Evolutionary conservation across 169 alveolate species (phyloP).

Genomic region (Plasmodium relictum): DNA sequence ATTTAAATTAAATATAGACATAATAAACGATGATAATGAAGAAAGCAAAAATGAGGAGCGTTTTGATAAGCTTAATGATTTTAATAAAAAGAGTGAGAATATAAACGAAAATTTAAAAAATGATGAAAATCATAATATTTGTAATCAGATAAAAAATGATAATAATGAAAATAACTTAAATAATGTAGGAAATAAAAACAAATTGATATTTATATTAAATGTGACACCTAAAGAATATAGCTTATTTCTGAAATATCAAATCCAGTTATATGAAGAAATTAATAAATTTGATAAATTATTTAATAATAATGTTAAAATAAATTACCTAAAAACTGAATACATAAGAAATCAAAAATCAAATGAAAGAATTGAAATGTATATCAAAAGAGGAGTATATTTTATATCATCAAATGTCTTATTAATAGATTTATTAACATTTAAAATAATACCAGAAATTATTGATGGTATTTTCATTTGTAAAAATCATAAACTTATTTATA

Average conservation of each 20-base stretch:
- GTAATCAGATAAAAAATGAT: background rate
- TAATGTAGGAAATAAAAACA: constrained; percentile 7
- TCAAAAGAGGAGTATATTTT: constrained; percentile 69
- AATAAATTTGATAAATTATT: constrained; percentile 34
- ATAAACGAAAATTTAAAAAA: background rate
- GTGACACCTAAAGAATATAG: constrained; percentile 72
- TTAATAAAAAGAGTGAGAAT: background rate
- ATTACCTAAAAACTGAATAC: constrained; percentile 66
- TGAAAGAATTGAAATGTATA: constrained; percentile 72
- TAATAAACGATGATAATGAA: background rate
- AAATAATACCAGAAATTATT: constrained; percentile 76
- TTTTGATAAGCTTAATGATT: background rate
- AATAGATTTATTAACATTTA: constrained; percentile 72
- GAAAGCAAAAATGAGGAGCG: background rate
- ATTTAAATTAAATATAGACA: constrained; percentile 27
- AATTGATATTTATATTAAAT: constrained; percentile 66
- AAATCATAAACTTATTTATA: constrained; percentile 59
- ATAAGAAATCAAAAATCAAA: constrained; percentile 62
- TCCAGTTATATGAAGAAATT: constrained; percentile 26
- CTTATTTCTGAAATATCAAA: constrained; percentile 56
- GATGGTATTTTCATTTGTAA: constrained; percentile 75
- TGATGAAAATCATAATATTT: background rate
- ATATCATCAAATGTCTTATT: constrained; percentile 66
- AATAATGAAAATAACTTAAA: background rate
- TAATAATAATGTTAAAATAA: constrained; percentile 43